A percentile compares a stretch with the other conserved stretches of the same genome.
Conservation (phyloP, 805 yeast genomes). For the Candida boidinii region DNA sequence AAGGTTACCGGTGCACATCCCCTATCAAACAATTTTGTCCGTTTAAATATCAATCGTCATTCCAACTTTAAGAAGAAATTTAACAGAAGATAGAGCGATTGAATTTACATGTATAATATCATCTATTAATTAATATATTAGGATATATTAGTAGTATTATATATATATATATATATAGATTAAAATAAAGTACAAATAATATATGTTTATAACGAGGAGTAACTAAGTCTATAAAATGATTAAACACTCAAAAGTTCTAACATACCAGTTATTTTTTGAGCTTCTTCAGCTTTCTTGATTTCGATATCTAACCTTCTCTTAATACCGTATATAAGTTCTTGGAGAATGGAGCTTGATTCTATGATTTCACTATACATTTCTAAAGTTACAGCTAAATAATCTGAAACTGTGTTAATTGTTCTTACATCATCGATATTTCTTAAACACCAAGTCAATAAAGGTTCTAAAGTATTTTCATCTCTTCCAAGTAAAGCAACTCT, state of each 20-base stretch:
- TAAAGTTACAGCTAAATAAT: slow-evolving; percentile 56
- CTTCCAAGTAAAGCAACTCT: slow-evolving; percentile 72
- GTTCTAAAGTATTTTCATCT: slow-evolving; percentile 76
- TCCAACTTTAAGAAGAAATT: slow-evolving; percentile 2
- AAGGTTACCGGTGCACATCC: slow-evolving; percentile 15
- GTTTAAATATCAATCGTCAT: slow-evolving; percentile 22
- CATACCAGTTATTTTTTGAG: slow-evolving; percentile 90
- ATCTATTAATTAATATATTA: no score
- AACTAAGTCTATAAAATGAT: slow-evolving; percentile 5
- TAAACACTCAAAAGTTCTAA: slow-evolving; percentile 65
- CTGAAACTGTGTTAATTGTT: slow-evolving; percentile 53
- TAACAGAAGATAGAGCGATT: slow-evolving; percentile 13
- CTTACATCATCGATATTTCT: slow-evolving; percentile 74
- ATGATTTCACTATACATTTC: slow-evolving; percentile 72
- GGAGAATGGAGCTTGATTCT: slow-evolving; percentile 69
- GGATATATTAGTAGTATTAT: background rate
- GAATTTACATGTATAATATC: no score
- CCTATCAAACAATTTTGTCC: slow-evolving; percentile 25
- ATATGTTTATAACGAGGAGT: no score
- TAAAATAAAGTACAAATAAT: background rate
- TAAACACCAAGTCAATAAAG: slow-evolving; percentile 76
- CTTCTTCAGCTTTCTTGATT: slow-evolving; percentile 74
- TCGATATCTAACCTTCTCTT: slow-evolving; percentile 57
- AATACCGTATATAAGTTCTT: slow-evolving; percentile 58
- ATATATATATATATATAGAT: background rate